Evolutionary conservation across 306 rosid species (phyloP).

Genomic region (Pterocarpus santalinus): DNA sequence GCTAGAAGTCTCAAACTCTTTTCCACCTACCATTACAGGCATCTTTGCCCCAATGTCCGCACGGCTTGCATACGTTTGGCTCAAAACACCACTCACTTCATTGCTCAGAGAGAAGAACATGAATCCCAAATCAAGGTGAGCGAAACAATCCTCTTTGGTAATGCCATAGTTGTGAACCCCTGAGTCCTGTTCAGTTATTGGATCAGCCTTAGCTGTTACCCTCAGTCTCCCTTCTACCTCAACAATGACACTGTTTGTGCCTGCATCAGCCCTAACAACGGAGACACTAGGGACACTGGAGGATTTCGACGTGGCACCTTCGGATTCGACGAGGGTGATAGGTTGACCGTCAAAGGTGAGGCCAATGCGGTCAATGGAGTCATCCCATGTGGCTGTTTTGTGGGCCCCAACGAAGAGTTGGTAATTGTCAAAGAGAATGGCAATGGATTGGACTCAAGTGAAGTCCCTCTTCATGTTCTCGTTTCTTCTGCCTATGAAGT

Average conservation of each 20-base stretch:
- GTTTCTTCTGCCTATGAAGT: slow-evolving; percentile 70
- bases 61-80: slow-evolving; percentile 67
- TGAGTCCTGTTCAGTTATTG: slow-evolving; percentile 70
- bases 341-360: slow-evolving; percentile 53
- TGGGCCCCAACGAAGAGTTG: slow-evolving; percentile 62
- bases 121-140: slow-evolving; percentile 75
- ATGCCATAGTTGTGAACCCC: slow-evolving; percentile 67
- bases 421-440: slow-evolving; percentile 61
- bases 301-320: slow-evolving; percentile 58
- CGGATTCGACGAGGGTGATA: slow-evolving; percentile 43
- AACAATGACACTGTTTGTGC: slow-evolving; percentile 52
- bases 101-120: slow-evolving; percentile 61
- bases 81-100: slow-evolving; percentile 67
- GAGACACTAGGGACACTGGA: slow-evolving; percentile 16
- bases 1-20: slow-evolving; percentile 55
- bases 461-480: slow-evolving; percentile 67
- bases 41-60: slow-evolving; percentile 59
- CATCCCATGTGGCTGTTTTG: slow-evolving; percentile 63
- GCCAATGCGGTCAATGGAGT: slow-evolving; percentile 54
- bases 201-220: slow-evolving; percentile 67
- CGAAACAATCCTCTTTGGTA: slow-evolving; percentile 62
- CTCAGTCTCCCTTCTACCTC: slow-evolving; percentile 59
- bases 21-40: slow-evolving; percentile 68
- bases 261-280: slow-evolving; percentile 25
- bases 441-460: slow-evolving; percentile 81